phyloP scores from a whole-genome alignment of 2,329 filamentous ascomycete genomes.

The Septoria petroselini region DNA sequence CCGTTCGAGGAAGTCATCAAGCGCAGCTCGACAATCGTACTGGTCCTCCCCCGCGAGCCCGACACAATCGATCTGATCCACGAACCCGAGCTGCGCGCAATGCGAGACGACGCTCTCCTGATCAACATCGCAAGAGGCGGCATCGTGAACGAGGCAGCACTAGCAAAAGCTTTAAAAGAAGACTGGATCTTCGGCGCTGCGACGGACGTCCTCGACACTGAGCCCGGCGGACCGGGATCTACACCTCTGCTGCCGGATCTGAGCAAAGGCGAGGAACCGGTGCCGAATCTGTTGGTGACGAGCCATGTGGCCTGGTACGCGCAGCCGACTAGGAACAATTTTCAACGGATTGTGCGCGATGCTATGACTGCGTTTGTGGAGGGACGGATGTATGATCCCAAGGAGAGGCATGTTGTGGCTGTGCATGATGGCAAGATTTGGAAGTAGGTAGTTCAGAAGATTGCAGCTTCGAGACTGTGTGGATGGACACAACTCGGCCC shows the following conservation, averaged over 20 bases:
- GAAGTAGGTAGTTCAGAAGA: conserved; percentile 12
- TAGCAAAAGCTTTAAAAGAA: conserved; percentile 24
- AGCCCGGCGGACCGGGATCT: conserved; percentile 22
- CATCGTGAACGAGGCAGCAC: conserved; percentile 25
- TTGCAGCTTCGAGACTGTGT: too few species aligned
- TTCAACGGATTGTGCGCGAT: conserved; percentile 23
- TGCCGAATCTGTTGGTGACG: conserved; percentile 24
- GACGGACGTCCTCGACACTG: conserved; percentile 26
- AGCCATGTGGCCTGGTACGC: conserved; percentile 26
- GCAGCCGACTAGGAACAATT: conserved; percentile 19
- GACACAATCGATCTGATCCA: conserved; percentile 25
- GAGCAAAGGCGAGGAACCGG: conserved; percentile 22
- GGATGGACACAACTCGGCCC: too few species aligned
- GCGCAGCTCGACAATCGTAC: conserved; percentile 17
- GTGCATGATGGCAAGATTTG: conserved; percentile 28
- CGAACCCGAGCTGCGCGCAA: conserved; percentile 19
- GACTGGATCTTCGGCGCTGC: conserved; percentile 24
- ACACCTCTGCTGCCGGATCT: conserved; percentile 23
- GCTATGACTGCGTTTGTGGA: conserved; percentile 26
- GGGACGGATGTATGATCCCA: conserved; percentile 25
- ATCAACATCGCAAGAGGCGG: conserved; percentile 25
- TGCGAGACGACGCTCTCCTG: conserved; percentile 23
- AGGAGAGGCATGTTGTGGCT: conserved; percentile 21
- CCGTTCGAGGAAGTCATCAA: conserved; percentile 21
- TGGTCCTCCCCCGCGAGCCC: conserved; percentile 21